A percentile compares a stretch with the other conserved stretches of the same genome.
Evolutionary conservation across 2,329 filamentous ascomycete species (phyloP).

Genomic region (Pyrenophora seminiperda): DNA sequence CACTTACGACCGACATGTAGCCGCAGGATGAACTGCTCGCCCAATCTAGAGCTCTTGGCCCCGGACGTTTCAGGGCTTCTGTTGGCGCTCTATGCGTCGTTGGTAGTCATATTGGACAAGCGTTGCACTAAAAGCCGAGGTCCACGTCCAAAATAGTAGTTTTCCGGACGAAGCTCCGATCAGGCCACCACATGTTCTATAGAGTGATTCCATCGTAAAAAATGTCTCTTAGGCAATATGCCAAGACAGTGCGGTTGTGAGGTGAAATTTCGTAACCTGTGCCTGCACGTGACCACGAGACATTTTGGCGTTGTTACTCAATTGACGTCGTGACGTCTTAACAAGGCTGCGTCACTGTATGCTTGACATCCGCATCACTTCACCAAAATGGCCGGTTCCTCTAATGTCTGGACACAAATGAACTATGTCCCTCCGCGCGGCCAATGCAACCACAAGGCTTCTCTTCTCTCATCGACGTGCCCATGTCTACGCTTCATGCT

Average conservation of each 20-base stretch:
- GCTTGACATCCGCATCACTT: neutral
- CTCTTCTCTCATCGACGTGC: slow-evolving; percentile 54
- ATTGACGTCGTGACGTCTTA: neutral
- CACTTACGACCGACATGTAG: too few relatives aligned
- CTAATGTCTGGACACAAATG: slow-evolving; percentile 58
- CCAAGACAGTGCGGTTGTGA: slow-evolving; percentile 7
- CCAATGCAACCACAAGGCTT: slow-evolving; percentile 57
- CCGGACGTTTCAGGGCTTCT: too few relatives aligned
- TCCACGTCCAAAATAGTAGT: too few relatives aligned
- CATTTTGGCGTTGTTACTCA: slow-evolving; percentile 21
- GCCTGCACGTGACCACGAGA: slow-evolving; percentile 30
- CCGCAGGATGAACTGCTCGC: too few relatives aligned
- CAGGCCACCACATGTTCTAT: too few relatives aligned
- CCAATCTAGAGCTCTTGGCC: too few relatives aligned
- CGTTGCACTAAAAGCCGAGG: too few relatives aligned
- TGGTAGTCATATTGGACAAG: too few relatives aligned
- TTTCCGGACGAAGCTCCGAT: too few relatives aligned
- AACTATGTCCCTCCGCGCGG: slow-evolving; percentile 58
- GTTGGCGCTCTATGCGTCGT: too few relatives aligned
- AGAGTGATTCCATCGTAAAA: too few relatives aligned
- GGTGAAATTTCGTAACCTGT: slow-evolving; percentile 4
- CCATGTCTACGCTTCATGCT: slow-evolving; percentile 63
- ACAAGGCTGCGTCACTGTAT: slow-evolving; percentile 1
- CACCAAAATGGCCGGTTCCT: slow-evolving; percentile 25
- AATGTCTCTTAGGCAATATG: too few relatives aligned